Evolutionary conservation across 2,329 filamentous ascomycete genomes (phyloP), one percentile per base, ranked within the genome.

Genomic region (Pseudofabraea citricarpa): DNA sequence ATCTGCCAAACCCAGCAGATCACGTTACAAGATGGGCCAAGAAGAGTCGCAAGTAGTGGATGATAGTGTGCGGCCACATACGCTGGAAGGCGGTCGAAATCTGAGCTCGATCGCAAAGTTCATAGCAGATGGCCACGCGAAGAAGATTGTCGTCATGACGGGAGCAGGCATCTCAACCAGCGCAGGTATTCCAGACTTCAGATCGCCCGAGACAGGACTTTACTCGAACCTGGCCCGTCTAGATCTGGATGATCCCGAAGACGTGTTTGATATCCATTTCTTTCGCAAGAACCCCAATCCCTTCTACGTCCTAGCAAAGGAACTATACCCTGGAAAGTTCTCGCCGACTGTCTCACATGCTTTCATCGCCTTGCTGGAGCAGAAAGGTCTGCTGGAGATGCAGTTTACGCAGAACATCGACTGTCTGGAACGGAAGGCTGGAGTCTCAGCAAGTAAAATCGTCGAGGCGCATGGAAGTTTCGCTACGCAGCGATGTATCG

Each of bases 391-490:
- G 31, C 70, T 98, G 19, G 70, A 85, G 52, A 93, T 90, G 71
- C 78, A 93, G 41, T 98, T 97, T 64, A 96, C 93, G 0, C 93
- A 98, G 61, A 98, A 98, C 60, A 97, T 98, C 54, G 93, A 98
- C 68, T 95, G 90, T 57, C 75, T 98, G 10, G 93, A 98, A 67
- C 80, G 90, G 18, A 75, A 79, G 53, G 93, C 91, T 10, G 93
- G 93, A 20, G 82, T 98, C 1, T 87, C 90, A 0, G 74, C 71
- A 0, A 81, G 91, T 2, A 82, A 78, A 64, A 90, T 98, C 39
- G 75, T 98, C 23, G 91, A 97, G 66, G 93, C 93, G 0, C 93
- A 98, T 63, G 93, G 93, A 36, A 95, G 89, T 62, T 98, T 97
- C 62, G 91, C 91, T 18, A 80, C 78, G 1, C 91, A 97, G 66